phyloP scores from a whole-genome alignment of 495 filamentous ascomycete species.

The Xylaria bambusicola region DNA sequence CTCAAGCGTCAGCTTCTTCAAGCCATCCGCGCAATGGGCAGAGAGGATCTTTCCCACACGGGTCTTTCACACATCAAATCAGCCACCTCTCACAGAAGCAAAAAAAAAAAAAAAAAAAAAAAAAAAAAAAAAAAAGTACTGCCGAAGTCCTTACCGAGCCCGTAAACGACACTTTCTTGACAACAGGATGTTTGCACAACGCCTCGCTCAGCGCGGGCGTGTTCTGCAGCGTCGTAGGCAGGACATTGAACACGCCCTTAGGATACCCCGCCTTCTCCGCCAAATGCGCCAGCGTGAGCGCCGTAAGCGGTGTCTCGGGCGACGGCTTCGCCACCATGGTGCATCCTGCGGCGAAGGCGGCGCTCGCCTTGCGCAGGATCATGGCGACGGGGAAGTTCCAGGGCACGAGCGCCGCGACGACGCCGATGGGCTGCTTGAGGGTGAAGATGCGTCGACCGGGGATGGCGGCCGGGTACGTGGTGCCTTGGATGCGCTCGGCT shows the following conservation, averaged over 20 bases:
- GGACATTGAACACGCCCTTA: slow-evolving; percentile 59
- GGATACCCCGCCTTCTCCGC: slow-evolving; percentile 62
- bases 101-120: too few relatives aligned
- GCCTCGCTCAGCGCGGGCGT: slow-evolving; percentile 65
- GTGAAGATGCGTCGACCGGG: slow-evolving; percentile 67
- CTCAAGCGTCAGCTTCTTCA: slow-evolving; percentile 74
- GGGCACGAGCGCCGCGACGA: slow-evolving; percentile 54
- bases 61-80: slow-evolving; percentile 26
- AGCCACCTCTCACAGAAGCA: too few relatives aligned
- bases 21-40: slow-evolving; percentile 50
- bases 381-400: slow-evolving; percentile 68
- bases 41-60: slow-evolving; percentile 37
- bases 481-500: slow-evolving; percentile 68
- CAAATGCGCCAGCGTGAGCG: slow-evolving; percentile 57
- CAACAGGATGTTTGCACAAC: slow-evolving; percentile 62
- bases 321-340: slow-evolving; percentile 69
- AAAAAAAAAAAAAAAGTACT: too few relatives aligned
- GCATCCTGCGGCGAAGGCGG: slow-evolving; percentile 72
- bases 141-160: slow-evolving; percentile 40
- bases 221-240: slow-evolving; percentile 63
- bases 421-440: slow-evolving; percentile 65
- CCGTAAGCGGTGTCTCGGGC: slow-evolving; percentile 64
- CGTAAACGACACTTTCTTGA: slow-evolving; percentile 76
- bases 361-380: slow-evolving; percentile 68
- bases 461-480: slow-evolving; percentile 54